Base-by-base conservation (phyloP, 192 early-diverging fungal genomes). In the Backusella luteola region DNA sequence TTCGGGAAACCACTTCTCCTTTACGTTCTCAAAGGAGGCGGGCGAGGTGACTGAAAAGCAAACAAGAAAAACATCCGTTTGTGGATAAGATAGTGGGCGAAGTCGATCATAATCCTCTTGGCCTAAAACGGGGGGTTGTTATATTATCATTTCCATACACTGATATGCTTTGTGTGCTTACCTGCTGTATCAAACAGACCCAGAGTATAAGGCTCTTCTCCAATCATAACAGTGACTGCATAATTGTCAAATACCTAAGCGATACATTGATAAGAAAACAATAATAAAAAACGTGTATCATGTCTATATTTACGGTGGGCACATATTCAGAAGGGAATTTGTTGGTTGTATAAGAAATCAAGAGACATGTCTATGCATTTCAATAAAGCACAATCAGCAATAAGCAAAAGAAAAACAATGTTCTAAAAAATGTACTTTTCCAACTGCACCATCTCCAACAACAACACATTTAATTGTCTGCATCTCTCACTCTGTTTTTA, bases 191-290 rank as follows among this genome's bases (percentile, higher is more conserved):
- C 96, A 85, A 97, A 96, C 32, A 97, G 87, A 70, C 95, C 96
- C 67, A 97, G 87, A 17, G 94, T 96, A 85, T 96, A 96, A 23
- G 96, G 97, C 79, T 98, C 95, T 79, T 93, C 95, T 71, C 94
- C 96, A 87, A 97, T 96, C 95, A 97, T 98, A 75, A 98, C 95
- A 4, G 95, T 96, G 26, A 96, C 96, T 70, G 95, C 94, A 89
- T 98, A 98, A 84, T 98, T 97, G 85, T 97, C 96, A 87, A 97
- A 97, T 26, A 93, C 91, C 87, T 91, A 83, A 49, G 23, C 17
- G 70, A 63, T 23, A 36, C 6, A 32, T 17, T 14, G 14, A 21
- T 34, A 67, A 42, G 17, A 32, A 32, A 32, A 32, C 3, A 3
- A 32, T 32, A 59, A 34, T 15, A 1, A 39, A 9, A 39, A 39